These are phyloP conservation scores for Rhinocladiella mackenziei DNA, from an alignment of 2,329 filamentous ascomycete genomes.

Conservation along the genomic window DNA sequence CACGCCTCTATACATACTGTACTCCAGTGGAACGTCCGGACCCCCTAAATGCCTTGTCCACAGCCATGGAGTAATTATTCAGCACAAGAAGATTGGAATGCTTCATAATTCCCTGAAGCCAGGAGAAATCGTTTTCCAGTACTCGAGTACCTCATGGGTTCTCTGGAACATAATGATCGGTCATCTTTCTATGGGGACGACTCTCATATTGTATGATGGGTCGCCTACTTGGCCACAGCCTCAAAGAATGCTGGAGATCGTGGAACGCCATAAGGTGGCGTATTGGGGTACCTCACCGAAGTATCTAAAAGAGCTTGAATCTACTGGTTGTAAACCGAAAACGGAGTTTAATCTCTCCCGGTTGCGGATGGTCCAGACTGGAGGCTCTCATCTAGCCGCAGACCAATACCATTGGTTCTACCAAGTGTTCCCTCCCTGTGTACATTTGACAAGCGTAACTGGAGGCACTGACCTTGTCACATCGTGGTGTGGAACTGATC, in stretches of 20 bases:
- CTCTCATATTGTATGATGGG: slow-evolving; percentile 43
- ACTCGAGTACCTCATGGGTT: slow-evolving; percentile 46
- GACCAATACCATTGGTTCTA: slow-evolving; percentile 47
- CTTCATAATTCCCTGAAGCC: slow-evolving; percentile 43
- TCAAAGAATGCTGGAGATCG: slow-evolving; percentile 35
- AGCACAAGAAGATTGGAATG: slow-evolving; percentile 42
- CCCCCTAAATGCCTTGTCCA: slow-evolving; percentile 46
- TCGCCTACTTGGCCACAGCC: slow-evolving; percentile 40
- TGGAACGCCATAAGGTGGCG: slow-evolving; percentile 36
- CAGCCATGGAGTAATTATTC: slow-evolving; percentile 41
- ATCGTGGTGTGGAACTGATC: slow-evolving; percentile 37
- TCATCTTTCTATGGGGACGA: slow-evolving; percentile 39
- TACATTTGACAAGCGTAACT: slow-evolving; percentile 41
- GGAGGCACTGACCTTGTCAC: slow-evolving; percentile 44
- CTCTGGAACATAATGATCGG: slow-evolving; percentile 44
- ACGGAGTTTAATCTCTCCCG: slow-evolving; percentile 38
- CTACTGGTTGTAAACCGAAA: slow-evolving; percentile 9
- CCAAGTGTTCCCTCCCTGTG: slow-evolving; percentile 34
- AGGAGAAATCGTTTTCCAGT: slow-evolving; percentile 43
- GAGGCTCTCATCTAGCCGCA: slow-evolving; percentile 40
- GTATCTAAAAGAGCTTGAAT: slow-evolving; percentile 42
- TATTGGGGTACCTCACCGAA: slow-evolving; percentile 44
- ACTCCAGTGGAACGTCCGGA: slow-evolving; percentile 42
- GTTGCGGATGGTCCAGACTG: slow-evolving; percentile 44
- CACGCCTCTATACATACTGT: slow-evolving; percentile 42